Percentiles rank a stretch among this genome's conserved stretches.
phyloP scores from a whole-genome alignment of 352 stramenopile genomes.

The Globisporangium radiosum region DNA sequence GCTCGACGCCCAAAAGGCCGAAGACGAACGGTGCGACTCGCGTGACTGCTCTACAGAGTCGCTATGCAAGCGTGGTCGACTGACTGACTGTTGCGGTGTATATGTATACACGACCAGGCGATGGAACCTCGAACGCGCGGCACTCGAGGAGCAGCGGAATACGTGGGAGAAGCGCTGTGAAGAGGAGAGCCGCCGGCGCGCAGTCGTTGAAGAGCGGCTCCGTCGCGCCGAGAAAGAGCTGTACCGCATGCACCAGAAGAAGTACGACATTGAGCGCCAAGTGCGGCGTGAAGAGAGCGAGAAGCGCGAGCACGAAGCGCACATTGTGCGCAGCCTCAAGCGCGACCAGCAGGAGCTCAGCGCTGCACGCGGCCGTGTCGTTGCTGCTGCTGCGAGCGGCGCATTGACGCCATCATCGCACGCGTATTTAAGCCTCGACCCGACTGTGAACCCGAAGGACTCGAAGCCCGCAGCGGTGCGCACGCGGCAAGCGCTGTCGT shows the following conservation, averaged over 20 bases:
- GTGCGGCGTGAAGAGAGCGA: slow-evolving; percentile 80
- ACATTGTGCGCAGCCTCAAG: slow-evolving; percentile 78
- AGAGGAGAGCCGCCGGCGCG: slow-evolving; percentile 61
- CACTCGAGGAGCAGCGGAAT: slow-evolving; percentile 52
- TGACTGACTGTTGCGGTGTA: no score
- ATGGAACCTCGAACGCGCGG: slow-evolving; percentile 58
- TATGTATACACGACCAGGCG: slow-evolving; percentile 22
- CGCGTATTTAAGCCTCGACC: slow-evolving; percentile 46
- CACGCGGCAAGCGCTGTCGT: slow-evolving; percentile 70
- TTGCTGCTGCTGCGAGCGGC: slow-evolving; percentile 5
- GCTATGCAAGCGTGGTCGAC: no score
- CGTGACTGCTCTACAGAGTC: slow-evolving; percentile 4
- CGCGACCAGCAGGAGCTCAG: slow-evolving; percentile 51
- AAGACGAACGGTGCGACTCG: slow-evolving; percentile 61
- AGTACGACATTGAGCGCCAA: slow-evolving; percentile 85
- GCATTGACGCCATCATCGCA: slow-evolving; percentile 2
- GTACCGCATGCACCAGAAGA: slow-evolving; percentile 88
- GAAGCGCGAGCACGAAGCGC: slow-evolving; percentile 79
- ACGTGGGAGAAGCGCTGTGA: slow-evolving; percentile 74
- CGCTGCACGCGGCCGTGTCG: slow-evolving; percentile 19
- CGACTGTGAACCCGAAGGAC: slow-evolving; percentile 78
- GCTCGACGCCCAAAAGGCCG: slow-evolving; percentile 72
- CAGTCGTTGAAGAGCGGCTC: slow-evolving; percentile 71
- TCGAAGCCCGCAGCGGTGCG: slow-evolving; percentile 67
- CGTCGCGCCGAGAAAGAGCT: slow-evolving; percentile 81